Conservation (phyloP, 208 protist genomes). For the Crithidia mellificae region DNA sequence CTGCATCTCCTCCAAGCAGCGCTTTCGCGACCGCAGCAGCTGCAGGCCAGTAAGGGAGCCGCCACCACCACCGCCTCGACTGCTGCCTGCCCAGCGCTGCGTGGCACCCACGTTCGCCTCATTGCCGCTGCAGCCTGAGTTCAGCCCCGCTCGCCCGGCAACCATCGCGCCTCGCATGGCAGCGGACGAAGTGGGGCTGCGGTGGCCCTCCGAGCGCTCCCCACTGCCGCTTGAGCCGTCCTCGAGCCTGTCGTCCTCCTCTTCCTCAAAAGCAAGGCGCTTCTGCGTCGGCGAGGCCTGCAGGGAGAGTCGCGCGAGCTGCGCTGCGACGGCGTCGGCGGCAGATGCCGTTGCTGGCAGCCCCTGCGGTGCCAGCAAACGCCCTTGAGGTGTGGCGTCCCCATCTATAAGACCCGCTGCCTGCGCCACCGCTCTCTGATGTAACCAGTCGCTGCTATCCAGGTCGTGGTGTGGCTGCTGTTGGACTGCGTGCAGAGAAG, state of each 20-base stretch:
- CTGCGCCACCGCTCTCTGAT: neutral
- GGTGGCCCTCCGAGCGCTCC: neutral
- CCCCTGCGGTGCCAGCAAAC: neutral
- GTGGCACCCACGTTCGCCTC: neutral
- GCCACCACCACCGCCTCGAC: neutral
- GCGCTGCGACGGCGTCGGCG: constrained; percentile 19
- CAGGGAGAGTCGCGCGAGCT: constrained; percentile 36
- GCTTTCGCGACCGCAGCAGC: constrained; percentile 62
- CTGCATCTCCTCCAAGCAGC: constrained; percentile 68
- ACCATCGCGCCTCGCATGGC: too few species aligned
- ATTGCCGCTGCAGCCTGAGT: too few species aligned
- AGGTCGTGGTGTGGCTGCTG: too few species aligned
- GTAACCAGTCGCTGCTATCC: constrained; percentile 3
- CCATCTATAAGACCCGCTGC: neutral
- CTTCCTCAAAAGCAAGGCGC: constrained; percentile 58
- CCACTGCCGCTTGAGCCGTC: neutral
- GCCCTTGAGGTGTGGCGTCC: constrained; percentile 13
- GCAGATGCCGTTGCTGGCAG: neutral
- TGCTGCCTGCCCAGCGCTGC: neutral
- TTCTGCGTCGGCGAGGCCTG: constrained; percentile 73
- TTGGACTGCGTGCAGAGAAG: too few species aligned
- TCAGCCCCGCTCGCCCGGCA: neutral
- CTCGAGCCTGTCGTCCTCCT: constrained; percentile 31
- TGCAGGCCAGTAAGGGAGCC: constrained; percentile 34
- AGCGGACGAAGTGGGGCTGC: neutral